Conservation (phyloP, 306 rosid genomes). For the Rosa lucieae region DNA sequence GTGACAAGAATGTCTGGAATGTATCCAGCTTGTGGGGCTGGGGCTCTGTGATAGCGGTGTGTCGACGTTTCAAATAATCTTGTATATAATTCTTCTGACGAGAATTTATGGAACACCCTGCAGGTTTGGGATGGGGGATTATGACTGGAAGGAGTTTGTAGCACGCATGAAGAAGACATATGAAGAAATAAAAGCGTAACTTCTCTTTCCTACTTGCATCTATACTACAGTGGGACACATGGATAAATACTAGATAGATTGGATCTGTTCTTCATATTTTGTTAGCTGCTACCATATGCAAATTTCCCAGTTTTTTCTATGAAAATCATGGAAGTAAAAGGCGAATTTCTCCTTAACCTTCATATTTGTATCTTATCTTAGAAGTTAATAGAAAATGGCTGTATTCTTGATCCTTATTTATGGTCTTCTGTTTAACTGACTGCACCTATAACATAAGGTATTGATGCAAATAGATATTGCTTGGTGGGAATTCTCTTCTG, state of each 20-base stretch:
- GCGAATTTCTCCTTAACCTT: neutral
- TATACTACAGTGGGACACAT: neutral
- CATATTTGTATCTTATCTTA: neutral
- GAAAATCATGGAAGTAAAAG: neutral
- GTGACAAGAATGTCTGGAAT: constrained; percentile 14
- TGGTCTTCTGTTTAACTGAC: neutral
- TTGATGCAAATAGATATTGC: neutral
- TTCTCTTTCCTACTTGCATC: constrained; percentile 25
- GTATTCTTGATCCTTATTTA: neutral
- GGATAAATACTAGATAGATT: neutral
- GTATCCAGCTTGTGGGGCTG: neutral
- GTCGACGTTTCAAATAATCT: neutral
- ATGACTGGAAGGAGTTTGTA: constrained; percentile 89
- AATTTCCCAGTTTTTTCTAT: neutral
- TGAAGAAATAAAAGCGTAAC: constrained; percentile 84
- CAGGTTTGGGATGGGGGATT: constrained; percentile 95
- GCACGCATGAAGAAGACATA: constrained; percentile 88
- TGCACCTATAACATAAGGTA: constrained; percentile 1
- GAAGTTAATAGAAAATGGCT: neutral
- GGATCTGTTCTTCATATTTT: neutral
- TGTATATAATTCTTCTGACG: neutral
- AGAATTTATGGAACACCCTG: constrained; percentile 23
- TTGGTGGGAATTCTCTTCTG: neutral
- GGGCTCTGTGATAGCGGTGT: neutral
- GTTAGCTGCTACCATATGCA: neutral